These are phyloP conservation scores for Xylaria sp. DNA, from an alignment of 2,329 filamentous ascomycete species.

Conservation along the genomic window DNA sequence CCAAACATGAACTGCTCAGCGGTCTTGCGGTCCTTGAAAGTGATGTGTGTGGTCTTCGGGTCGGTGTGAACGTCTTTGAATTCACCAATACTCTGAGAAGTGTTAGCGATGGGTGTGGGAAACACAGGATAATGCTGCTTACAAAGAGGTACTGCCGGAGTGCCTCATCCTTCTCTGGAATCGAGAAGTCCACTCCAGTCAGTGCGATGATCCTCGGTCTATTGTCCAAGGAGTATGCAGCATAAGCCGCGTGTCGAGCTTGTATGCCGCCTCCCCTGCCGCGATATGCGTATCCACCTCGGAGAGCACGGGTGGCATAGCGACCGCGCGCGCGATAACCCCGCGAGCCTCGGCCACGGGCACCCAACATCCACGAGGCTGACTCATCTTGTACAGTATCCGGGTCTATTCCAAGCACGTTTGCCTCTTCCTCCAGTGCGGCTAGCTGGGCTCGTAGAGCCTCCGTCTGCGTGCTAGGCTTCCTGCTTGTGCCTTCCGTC, in stretches of 20 bases:
- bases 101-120: constrained; percentile 30
- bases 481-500: constrained; percentile 32
- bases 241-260: constrained; percentile 53
- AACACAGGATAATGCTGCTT: constrained; percentile 38
- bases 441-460: constrained; percentile 72
- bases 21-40: constrained; percentile 69
- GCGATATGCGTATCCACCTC: constrained; percentile 51
- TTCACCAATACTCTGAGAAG: constrained; percentile 60
- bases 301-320: constrained; percentile 39
- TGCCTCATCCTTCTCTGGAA: constrained; percentile 65
- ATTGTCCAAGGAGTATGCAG: constrained; percentile 73
- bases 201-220: constrained; percentile 70
- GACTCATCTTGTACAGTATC: constrained; percentile 49
- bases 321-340: constrained; percentile 42
- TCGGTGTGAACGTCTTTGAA: constrained; percentile 60
- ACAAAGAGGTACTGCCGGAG: constrained; percentile 73
- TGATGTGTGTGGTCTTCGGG: constrained; percentile 54
- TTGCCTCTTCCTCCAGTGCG: constrained; percentile 73
- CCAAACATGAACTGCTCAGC: constrained; percentile 71
- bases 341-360: constrained; percentile 45
- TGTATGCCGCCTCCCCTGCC: constrained; percentile 45
- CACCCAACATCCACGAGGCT: constrained; percentile 40
- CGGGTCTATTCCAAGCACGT: constrained; percentile 68
- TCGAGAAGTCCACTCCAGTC: constrained; percentile 65
- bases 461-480: constrained; percentile 56